Evolutionary conservation across 116 monocot genomes (phyloP), one percentile per base, ranked within the genome.

Genomic region (Thalassia testudinum): DNA sequence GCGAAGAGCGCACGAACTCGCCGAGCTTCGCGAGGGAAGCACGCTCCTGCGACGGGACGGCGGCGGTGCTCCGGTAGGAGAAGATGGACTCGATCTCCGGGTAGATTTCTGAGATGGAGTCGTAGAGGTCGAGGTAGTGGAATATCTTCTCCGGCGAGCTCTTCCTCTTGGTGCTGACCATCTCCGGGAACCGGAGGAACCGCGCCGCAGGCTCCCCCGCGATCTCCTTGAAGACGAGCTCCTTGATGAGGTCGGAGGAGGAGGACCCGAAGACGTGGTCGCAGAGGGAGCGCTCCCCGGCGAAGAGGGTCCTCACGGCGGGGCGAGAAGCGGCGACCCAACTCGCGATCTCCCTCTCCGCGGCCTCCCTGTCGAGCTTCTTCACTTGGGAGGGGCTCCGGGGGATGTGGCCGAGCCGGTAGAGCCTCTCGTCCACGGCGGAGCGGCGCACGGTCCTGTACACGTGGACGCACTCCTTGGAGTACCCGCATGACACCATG

Each of bases 401-500:
- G 18, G 17, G 52, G 30, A 67, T 72, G 55, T 72, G 66, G 3
- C 84, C 83, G 3, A 83, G 66, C 19, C 58, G 66, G 69, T 51
- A 55, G 44, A 80, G 68, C 24, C 64, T 58, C 30, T 67, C 72
- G 7, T 71, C 72, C 27, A 90, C 78, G 24, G 67, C 65, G 23
- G 84, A 66, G 5, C 68, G 68, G 20, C 90, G 77, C 27, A 69
- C 40, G 37, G 24, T 24, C 37, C 52, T 69, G 62, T 80, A 90
- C 25, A 65, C 30, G 19, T 57, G 29, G 48, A 78, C 42, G 67
- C 90, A 90, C 64, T 90, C 80, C 56, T 63, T 58, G 52, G 75
- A 67, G 62, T 90, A 84, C 0, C 90, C 84, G 18, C 73, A 49
- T 22, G 72, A 49, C 59, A 80, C 61, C 90, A 90, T 90, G 49